phyloP scores from a whole-genome alignment of 192 early-diverging fungal species.

The Backusella morwellensis region DNA sequence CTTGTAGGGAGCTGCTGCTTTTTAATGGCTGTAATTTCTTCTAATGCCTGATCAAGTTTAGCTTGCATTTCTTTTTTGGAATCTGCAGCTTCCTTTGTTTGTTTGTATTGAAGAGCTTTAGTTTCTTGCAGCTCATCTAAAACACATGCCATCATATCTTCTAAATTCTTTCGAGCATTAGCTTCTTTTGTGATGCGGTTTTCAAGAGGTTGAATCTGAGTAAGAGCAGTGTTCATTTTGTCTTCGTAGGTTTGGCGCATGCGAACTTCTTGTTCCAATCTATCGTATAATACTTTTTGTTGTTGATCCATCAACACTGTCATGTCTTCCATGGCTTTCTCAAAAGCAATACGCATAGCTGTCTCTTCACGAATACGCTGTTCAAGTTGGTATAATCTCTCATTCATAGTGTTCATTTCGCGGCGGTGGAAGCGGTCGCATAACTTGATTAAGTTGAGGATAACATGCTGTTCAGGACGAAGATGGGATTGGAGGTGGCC shows the following conservation, averaged over 20 bases:
- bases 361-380: conserved; percentile 21
- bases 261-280: conserved; percentile 26
- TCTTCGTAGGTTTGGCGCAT: conserved; percentile 27
- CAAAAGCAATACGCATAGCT: conserved; percentile 28
- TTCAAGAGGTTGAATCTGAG: conserved; percentile 17
- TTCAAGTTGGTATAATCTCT: conserved; percentile 13
- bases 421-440: conserved; percentile 4
- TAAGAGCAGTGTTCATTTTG: conserved; percentile 13
- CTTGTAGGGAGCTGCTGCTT: conserved; percentile 6
- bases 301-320: conserved; percentile 28
- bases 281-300: conserved; percentile 25
- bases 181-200: conserved; percentile 5
- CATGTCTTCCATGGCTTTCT: conserved; percentile 35
- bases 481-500: not conserved
- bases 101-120: not conserved
- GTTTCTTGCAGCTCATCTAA: conserved; percentile 23
- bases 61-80: conserved; percentile 13
- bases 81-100: conserved; percentile 20
- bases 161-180: conserved; percentile 17
- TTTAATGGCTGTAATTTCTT: conserved; percentile 6
- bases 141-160: conserved; percentile 24
- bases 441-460: not conserved
- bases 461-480: not conserved
- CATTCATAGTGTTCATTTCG: not conserved
- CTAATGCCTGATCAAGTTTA: conserved; percentile 13